Evolutionary conservation across 306 rosid species (phyloP).

Genomic region (Ormosia emarginata): DNA sequence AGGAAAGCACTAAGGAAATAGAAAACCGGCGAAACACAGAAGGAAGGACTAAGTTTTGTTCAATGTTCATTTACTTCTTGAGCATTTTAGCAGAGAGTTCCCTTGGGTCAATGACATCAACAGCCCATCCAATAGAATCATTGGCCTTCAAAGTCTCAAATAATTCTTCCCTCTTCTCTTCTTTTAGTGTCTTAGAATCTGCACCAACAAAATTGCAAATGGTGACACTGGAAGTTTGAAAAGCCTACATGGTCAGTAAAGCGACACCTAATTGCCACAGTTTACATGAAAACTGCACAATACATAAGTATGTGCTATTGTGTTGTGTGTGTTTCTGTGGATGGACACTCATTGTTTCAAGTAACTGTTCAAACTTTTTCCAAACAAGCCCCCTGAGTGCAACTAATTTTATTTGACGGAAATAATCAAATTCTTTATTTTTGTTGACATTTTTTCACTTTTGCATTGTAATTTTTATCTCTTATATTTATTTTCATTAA

Average conservation of each 20-base stretch:
- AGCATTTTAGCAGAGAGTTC: slow-evolving; percentile 91
- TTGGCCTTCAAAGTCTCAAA: slow-evolving; percentile 64
- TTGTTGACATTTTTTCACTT: too few species aligned
- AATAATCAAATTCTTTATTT: too few species aligned
- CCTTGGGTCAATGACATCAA: slow-evolving; percentile 80
- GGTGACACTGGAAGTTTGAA: not conserved
- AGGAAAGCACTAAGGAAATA: not conserved
- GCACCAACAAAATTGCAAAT: slow-evolving; percentile 15
- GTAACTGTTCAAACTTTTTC: not conserved
- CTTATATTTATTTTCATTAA: too few species aligned
- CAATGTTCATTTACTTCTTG: slow-evolving; percentile 40
- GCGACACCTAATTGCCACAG: too few species aligned
- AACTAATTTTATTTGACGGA: too few species aligned
- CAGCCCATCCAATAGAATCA: slow-evolving; percentile 83
- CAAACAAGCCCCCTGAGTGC: not conserved
- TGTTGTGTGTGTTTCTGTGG: not conserved
- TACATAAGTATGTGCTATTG: not conserved
- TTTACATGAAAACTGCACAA: too few species aligned
- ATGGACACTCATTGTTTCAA: not conserved
- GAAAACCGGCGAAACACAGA: not conserved
- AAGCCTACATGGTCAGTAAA: not conserved
- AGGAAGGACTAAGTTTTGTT: not conserved
- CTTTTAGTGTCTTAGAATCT: slow-evolving; percentile 93
- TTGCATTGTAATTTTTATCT: too few species aligned
- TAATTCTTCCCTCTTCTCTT: slow-evolving; percentile 91